A percentile compares a stretch with the other conserved stretches of the same genome.
These are phyloP conservation scores for Eucalyptus sp. DNA, from an alignment of 345 rosid genomes.

Conservation along the genomic window DNA sequence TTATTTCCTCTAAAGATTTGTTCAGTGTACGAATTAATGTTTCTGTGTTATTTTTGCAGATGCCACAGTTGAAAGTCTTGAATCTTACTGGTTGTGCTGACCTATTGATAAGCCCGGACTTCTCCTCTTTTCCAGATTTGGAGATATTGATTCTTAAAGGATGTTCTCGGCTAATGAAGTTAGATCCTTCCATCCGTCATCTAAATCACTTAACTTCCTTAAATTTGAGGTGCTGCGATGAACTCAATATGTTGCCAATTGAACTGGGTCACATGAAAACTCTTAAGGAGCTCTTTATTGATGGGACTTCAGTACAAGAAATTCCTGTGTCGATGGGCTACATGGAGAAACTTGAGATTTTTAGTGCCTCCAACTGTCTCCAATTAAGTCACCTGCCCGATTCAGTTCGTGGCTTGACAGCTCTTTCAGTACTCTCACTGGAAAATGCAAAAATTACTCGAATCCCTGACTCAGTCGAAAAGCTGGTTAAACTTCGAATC, in stretches of 20 bases:
- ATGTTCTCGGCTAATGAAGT: neutral
- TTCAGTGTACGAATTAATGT: neutral
- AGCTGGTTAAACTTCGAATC: neutral
- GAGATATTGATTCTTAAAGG: neutral
- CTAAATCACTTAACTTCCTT: neutral
- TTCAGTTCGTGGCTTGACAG: neutral
- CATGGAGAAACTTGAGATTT: neutral
- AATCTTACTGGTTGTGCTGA: neutral
- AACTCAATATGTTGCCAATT: neutral
- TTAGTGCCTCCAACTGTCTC: neutral
- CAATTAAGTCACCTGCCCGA: neutral
- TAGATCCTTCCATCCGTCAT: neutral
- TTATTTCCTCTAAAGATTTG: no score
- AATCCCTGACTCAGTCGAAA: neutral
- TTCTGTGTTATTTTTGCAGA: neutral
- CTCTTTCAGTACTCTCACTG: neutral
- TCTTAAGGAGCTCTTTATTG: neutral
- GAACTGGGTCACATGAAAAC: neutral
- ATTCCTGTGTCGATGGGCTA: neutral
- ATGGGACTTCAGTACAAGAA: neutral
- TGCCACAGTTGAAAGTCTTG: neutral
- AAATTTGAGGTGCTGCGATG: neutral
- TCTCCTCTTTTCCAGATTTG: neutral
- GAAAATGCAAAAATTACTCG: neutral
- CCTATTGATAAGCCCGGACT: neutral